Evolutionary conservation across 257 asterid species (phyloP).

Genomic region (Prunella vulgaris): DNA sequence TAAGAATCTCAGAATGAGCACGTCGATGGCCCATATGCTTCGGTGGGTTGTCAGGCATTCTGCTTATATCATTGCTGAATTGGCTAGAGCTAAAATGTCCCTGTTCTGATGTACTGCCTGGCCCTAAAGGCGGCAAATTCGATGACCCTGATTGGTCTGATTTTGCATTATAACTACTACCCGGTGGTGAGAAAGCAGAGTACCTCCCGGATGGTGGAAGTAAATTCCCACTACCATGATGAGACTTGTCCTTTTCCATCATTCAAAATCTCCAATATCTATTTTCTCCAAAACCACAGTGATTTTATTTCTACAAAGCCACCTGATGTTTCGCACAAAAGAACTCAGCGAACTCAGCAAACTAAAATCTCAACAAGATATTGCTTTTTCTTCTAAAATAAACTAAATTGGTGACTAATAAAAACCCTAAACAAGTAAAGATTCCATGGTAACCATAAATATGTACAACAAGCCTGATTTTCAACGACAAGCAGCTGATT

Average conservation of each 20-base stretch:
- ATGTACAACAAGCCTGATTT: neutral
- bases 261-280: slow-evolving; percentile 18
- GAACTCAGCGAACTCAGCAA: slow-evolving; percentile 15
- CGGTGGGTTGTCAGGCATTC: slow-evolving; percentile 87
- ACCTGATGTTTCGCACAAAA: slow-evolving; percentile 15
- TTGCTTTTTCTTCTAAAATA: neutral
- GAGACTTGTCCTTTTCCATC: slow-evolving; percentile 83
- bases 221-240: slow-evolving; percentile 39
- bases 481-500: slow-evolving; percentile 9
- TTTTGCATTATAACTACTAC: slow-evolving; percentile 39
- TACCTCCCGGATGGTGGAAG: slow-evolving; percentile 83
- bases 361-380: slow-evolving; percentile 10
- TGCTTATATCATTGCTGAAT: slow-evolving; percentile 79
- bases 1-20: slow-evolving; percentile 88
- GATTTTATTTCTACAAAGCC: slow-evolving; percentile 7
- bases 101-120: slow-evolving; percentile 46
- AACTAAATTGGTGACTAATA: slow-evolving; percentile 11
- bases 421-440: slow-evolving; percentile 24
- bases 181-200: slow-evolving; percentile 53
- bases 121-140: slow-evolving; percentile 59
- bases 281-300: neutral
- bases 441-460: neutral
- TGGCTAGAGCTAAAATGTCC: slow-evolving; percentile 57
- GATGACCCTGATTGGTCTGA: slow-evolving; percentile 50
- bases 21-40: slow-evolving; percentile 83